Base-by-base conservation (phyloP, 164 flowering plant genomes). In the Aristolochia californica region DNA sequence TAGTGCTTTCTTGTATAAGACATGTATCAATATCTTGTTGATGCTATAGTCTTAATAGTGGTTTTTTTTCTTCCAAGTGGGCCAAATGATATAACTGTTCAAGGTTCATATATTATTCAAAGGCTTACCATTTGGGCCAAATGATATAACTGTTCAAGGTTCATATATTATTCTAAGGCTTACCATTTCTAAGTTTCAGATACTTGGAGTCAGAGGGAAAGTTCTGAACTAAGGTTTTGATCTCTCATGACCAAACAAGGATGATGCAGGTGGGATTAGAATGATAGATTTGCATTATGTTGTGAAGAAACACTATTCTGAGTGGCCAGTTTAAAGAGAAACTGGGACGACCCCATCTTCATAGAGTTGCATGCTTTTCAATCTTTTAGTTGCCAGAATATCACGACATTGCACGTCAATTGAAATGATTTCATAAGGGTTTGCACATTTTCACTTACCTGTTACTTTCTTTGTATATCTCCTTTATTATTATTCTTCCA, bases 111-210 rank as follows among this genome's bases (percentile, higher is more conserved):
- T 78, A 80, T 80, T 77, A 52, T 80, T 84, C 84, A 80, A 82
- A 85, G 91, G 96, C 79, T 82, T 82, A 83, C 73, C 66, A 72
- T 87, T 83, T 87, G 53, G 70, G n/a, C n/a, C 66, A n/a, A 48
- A 50, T 23, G 27, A 50, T 21, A 69, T 79, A 70, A 62, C 58
- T 81, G 72, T 66, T 71, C 57, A 51, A 74, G 68, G 75, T 75
- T 76, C 82, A 73, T 67, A 61, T 78, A 80, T 80, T 77, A 52
- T 80, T 84, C 84, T 82, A 82, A 85, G 91, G 96, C 79, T 82
- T 82, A 83, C 73, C 66, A 72, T 87, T 83, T 87, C 94, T 82
- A 85, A 85, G 95, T 87, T 91, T 87, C 98, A 88, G 98, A 88
- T 85, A 72, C 89, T 78, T 62, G 98, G 85, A 83, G 98, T 87